Base-by-base conservation (phyloP, 306 rosid genomes). In the Rosa multiflora region DNA sequence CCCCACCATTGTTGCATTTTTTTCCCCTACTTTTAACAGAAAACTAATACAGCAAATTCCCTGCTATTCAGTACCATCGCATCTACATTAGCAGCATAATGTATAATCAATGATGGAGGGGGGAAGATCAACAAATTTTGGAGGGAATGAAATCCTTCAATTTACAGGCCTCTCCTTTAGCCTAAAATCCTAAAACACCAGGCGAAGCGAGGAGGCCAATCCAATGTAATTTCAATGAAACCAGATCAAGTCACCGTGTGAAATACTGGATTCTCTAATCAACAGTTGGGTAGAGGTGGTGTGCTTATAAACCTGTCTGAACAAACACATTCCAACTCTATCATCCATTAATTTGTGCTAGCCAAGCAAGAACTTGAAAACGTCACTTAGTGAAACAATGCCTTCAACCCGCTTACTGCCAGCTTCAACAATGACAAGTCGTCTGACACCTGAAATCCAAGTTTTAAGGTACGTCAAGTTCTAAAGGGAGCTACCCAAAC, bases 351-450 rank as follows among this genome's bases (percentile, higher is more conserved):
- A 42, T 32, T 72, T 80, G 64, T 46, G 78, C 80, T 89, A 96
- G 83, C 90, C 90, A 76, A 96, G 91, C 78, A 96, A 87, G 89
- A 91, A 90, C 89, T 91, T 93, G 87, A 96, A 91, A 79, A 96
- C 73, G 88, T 96, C 99, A 51, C 90, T 85, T 83, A 96, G 80
- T 26, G 99, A 85, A 83, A 96, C 80, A 46, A 96, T 84, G 85
- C 99, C 99, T 87, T 93, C 97, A 42, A 96, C 94, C 0, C 97
- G 93, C 90, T 93, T 96, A 85, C 98, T 93, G 67, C 99, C 99
- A 39, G 99, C 99, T 87, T 96, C 99, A 83, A 96, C 99, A 29
- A 96, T 88, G 15, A 93, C 88, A 56, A 96, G 90, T 81, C 99
- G 91, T 78, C 99, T 83, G 59, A 96, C 91, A 63, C 98, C 99